phyloP scores from a whole-genome alignment of 202 grass and related monocot species.

The Alloteropsis angusta region DNA sequence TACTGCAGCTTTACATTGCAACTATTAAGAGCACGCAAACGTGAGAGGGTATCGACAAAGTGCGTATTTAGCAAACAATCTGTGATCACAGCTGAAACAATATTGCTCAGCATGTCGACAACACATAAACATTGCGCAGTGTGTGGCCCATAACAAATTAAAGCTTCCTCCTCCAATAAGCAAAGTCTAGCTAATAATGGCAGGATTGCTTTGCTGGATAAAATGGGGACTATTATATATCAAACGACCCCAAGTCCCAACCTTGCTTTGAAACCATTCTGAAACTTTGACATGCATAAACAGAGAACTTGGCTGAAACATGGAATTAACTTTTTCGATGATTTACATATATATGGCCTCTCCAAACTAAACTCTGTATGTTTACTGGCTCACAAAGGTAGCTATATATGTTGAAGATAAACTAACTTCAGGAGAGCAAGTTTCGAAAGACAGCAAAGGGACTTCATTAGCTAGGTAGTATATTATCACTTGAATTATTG shows the following conservation, averaged over 20 bases:
- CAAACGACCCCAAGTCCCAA: too few relatives aligned
- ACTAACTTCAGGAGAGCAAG: neutral
- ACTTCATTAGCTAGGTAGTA: neutral
- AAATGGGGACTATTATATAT: too few relatives aligned
- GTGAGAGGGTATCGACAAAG: neutral
- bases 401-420: neutral
- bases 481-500: neutral
- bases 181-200: too few relatives aligned
- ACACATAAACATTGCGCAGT: too few relatives aligned
- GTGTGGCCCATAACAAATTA: too few relatives aligned
- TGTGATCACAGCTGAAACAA: neutral
- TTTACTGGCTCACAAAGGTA: neutral
- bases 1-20: neutral
- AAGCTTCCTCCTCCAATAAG: too few relatives aligned
- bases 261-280: neutral
- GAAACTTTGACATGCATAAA: neutral
- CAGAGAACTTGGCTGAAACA: neutral
- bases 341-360: neutral
- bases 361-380: neutral
- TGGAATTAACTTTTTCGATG: neutral
- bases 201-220: too few relatives aligned
- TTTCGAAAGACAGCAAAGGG: neutral
- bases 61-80: constrained; percentile 11
- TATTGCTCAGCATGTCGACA: too few relatives aligned
- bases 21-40: neutral